Percentiles rank a stretch among this genome's conserved stretches.
Evolutionary conservation across 371 early-diverging fungal genomes (phyloP).

Genomic region (Rhizopus sp.): DNA sequence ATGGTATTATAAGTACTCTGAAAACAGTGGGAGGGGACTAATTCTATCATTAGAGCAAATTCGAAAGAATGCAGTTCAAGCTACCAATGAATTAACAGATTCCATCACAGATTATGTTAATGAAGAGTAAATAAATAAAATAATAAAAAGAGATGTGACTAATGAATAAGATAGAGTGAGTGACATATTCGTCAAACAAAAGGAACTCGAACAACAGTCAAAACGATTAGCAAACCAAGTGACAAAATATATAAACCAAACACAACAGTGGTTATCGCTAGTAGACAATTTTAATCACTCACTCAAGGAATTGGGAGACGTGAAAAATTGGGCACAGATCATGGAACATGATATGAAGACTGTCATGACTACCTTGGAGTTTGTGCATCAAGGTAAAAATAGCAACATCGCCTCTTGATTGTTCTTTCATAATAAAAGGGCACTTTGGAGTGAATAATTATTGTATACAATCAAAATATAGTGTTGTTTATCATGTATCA

Average conservation of each 20-base stretch:
- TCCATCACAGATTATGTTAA: conserved; percentile 58
- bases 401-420: too few relatives aligned
- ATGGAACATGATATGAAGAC: conserved; percentile 39
- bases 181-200: conserved; percentile 60
- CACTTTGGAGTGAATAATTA: too few relatives aligned
- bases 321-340: conserved; percentile 78
- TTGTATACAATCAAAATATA: too few relatives aligned
- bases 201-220: conserved; percentile 64
- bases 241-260: conserved; percentile 53
- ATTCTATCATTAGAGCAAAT: conserved; percentile 51
- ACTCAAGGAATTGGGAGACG: conserved; percentile 79
- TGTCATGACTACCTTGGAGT: conserved; percentile 33
- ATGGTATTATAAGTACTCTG: conserved; percentile 26
- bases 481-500: too few relatives aligned
- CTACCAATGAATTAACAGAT: conserved; percentile 56
- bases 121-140: conserved; percentile 40
- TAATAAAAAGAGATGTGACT: too few relatives aligned
- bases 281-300: conserved; percentile 63
- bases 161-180: conserved; percentile 37
- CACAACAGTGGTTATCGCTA: conserved; percentile 65
- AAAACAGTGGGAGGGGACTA: neutral
- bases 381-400: conserved; percentile 37
- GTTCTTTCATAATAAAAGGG: too few relatives aligned
- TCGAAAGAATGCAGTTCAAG: conserved; percentile 53
- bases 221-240: conserved; percentile 54